Conservation (phyloP, 495 filamentous ascomycete genomes). For the Elaphomyces granulatus region DNA sequence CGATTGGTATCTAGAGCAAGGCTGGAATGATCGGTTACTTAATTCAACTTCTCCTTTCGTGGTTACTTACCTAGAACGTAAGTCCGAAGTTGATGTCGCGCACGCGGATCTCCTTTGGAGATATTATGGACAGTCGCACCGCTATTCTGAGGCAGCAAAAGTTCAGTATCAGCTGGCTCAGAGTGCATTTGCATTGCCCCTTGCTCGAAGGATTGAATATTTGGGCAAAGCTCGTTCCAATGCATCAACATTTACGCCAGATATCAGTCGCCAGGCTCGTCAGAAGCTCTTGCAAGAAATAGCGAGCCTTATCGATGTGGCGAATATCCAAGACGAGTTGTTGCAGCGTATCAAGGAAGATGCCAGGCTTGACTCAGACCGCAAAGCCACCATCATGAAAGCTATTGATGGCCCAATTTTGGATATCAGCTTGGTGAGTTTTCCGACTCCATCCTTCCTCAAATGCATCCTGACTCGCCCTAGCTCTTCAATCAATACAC, state of each 20-base stretch:
- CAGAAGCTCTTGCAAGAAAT: slow-evolving; percentile 70
- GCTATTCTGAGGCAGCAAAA: slow-evolving; percentile 69
- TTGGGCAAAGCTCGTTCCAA: slow-evolving; percentile 79
- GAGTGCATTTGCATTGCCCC: slow-evolving; percentile 56
- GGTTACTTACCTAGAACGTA: slow-evolving; percentile 68
- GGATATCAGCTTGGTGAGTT: slow-evolving; percentile 55
- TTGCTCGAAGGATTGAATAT: slow-evolving; percentile 75
- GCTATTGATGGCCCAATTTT: slow-evolving; percentile 62
- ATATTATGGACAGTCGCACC: slow-evolving; percentile 65
- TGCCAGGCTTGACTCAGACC: slow-evolving; percentile 43
- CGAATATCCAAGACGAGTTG: slow-evolving; percentile 88
- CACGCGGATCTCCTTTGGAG: slow-evolving; percentile 88
- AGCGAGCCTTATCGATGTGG: slow-evolving; percentile 76
- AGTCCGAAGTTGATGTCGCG: slow-evolving; percentile 47
- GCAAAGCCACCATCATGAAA: slow-evolving; percentile 42
- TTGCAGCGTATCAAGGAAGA: slow-evolving; percentile 67
- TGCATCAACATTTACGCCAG: slow-evolving; percentile 57
- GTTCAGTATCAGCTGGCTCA: slow-evolving; percentile 76
- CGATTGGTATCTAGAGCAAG: slow-evolving; percentile 84
- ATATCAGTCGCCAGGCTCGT: slow-evolving; percentile 56
- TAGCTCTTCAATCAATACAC: slow-evolving; percentile 85
- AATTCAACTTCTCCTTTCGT: slow-evolving; percentile 71
- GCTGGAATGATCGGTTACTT: slow-evolving; percentile 70
- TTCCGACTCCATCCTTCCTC: background rate
- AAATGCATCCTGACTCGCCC: slow-evolving; percentile 5